Evolutionary conservation across 108 stramenopile genomes (phyloP).

Genomic region (Halocafeteria seosinensis): DNA sequence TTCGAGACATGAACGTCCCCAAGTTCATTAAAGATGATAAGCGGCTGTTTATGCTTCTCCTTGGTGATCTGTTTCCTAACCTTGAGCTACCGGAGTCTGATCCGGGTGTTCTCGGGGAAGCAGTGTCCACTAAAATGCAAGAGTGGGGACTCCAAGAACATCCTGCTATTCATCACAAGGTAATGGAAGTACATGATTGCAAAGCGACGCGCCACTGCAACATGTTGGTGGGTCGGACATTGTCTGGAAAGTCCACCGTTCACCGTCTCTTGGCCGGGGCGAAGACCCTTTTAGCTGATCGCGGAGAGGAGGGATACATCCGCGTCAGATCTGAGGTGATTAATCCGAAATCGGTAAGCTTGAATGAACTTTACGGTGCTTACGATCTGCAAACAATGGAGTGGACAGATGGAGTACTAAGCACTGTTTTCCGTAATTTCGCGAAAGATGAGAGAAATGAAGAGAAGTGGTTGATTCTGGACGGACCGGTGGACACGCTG

Average conservation of each 20-base stretch:
- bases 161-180: slow-evolving; percentile 35
- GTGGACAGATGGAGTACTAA: slow-evolving; percentile 49
- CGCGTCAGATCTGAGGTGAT: slow-evolving; percentile 26
- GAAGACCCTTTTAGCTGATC: slow-evolving; percentile 22
- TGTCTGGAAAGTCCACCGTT: slow-evolving; percentile 39
- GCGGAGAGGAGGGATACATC: slow-evolving; percentile 23
- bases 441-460: slow-evolving; percentile 34
- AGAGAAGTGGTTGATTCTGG: slow-evolving; percentile 50
- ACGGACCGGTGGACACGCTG: slow-evolving; percentile 49
- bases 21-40: slow-evolving; percentile 59
- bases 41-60: slow-evolving; percentile 41
- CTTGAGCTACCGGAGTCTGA: slow-evolving; percentile 39
- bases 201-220: slow-evolving; percentile 53
- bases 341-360: slow-evolving; percentile 40
- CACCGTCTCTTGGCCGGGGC: slow-evolving; percentile 43
- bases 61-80: slow-evolving; percentile 46
- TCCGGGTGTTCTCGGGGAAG: slow-evolving; percentile 24
- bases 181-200: slow-evolving; percentile 46
- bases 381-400: slow-evolving; percentile 46
- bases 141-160: slow-evolving; percentile 32
- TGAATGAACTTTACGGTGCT: slow-evolving; percentile 49
- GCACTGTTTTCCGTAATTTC: slow-evolving; percentile 42
- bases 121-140: slow-evolving; percentile 22
- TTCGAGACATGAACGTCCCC: slow-evolving; percentile 56
- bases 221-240: slow-evolving; percentile 48